Evolutionary conservation across 1,139 yeast species (phyloP), one percentile per base, ranked within the genome.

Genomic region (Pichia sp.): DNA sequence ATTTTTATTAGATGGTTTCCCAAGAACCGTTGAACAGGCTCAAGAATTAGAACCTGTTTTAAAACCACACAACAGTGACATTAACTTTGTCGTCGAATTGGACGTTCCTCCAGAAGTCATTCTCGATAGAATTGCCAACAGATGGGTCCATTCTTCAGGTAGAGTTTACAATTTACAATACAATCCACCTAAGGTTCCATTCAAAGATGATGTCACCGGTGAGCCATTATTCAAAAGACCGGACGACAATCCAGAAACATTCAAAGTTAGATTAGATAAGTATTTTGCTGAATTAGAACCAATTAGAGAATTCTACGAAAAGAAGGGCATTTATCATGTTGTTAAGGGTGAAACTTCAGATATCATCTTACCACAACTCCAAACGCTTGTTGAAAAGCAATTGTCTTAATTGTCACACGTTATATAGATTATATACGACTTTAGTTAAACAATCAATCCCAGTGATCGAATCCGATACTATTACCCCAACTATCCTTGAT

Each of bases 1-100:
- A 12, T 90, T 96, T 90, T 69, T 91, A 28, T 71, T 91, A 46
- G 98, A 91, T 62, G 98, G 98, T 40, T 91, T 90, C 61, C 98
- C 98, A 3, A 71, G 98, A 52, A 91, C 94, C 0, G 64, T 70
- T 21, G 68, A 67, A 3, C 98, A 91, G 66, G 97, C 96, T 0
- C 60, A 66, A 30, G 73, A 73, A 7, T 69, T 91, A 38, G 80
- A 81, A 48, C 53, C 60, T 18, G 73, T 75, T 10, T 69, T 90
- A 42, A 53, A 53, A 0, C 55, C 66, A 11, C 53, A 66, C 28
- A 53, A 67, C 1, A 67, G 83, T 1, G 63, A 67, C 14, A 65
- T 90, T 48, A 89, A 87, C 59, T 63, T 85, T 54, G 96, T 90
- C 15, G 87, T 90, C 7, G 94, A 88, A 61, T 70, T 91, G 40